Percentiles rank a stretch among this genome's conserved stretches.
Conservation (phyloP, 371 early-diverging fungal genomes). For the Actinomortierella ambigua region DNA sequence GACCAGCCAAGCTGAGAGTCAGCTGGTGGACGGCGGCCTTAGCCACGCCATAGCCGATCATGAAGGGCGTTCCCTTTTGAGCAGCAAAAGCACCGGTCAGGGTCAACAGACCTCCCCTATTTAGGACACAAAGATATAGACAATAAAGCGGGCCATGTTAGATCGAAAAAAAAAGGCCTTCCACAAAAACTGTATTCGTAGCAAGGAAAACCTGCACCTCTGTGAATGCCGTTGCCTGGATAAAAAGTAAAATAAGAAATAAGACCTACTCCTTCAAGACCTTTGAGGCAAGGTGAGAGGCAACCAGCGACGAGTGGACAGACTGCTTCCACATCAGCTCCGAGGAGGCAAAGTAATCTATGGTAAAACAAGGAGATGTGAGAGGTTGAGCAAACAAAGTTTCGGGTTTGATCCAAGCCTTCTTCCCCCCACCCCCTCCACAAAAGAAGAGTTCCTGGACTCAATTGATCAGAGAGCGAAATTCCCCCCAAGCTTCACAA, state of each 20-base stretch:
- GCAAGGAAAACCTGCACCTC: no score
- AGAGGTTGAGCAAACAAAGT: neutral
- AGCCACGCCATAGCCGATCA: constrained; percentile 95
- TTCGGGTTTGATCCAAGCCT: no score
- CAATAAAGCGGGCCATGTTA: no score
- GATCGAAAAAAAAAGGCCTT: neutral
- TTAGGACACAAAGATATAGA: no score
- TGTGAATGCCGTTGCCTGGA: no score
- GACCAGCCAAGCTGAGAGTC: constrained; percentile 75
- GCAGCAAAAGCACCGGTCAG: constrained; percentile 89
- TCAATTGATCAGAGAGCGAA: no score
- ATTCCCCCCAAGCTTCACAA: constrained; percentile 1
- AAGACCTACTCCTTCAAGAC: constrained; percentile 77
- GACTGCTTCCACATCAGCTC: constrained; percentile 83
- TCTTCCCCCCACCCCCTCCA: neutral
- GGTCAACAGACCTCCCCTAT: constrained; percentile 79
- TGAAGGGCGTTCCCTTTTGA: constrained; percentile 74
- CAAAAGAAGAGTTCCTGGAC: no score
- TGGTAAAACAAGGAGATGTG: neutral
- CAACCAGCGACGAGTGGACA: constrained; percentile 82
- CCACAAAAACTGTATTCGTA: no score
- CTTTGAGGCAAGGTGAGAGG: constrained; percentile 80
- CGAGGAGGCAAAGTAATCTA: constrained; percentile 73
- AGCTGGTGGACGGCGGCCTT: constrained; percentile 96
- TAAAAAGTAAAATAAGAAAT: neutral